Evolutionary conservation across 768 basidiomycete species (phyloP).

Genomic region (Austroboletus eburneus): DNA sequence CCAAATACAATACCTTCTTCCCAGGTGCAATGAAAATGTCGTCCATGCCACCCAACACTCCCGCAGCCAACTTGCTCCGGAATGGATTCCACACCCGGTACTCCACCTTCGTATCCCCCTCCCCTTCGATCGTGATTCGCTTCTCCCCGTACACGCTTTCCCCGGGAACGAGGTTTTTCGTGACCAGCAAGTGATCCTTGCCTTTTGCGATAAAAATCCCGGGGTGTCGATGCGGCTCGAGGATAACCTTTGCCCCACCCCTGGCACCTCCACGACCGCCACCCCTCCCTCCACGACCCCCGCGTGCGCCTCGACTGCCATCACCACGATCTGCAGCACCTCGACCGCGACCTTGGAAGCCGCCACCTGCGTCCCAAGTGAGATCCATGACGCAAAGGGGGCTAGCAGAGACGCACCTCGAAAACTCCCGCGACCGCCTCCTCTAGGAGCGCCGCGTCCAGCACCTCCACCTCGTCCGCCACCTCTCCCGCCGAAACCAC

Average conservation of each 20-base stretch:
- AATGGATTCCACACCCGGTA: constrained; percentile 99
- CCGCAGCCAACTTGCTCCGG: constrained; percentile 93
- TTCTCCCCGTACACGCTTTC: constrained; percentile 99
- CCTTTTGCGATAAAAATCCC: constrained; percentile 97
- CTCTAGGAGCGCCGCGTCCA: constrained; percentile 36
- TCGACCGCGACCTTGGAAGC: constrained; percentile 30
- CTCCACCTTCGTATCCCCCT: constrained; percentile 84
- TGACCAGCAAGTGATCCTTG: constrained; percentile 96
- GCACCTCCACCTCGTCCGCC: constrained; percentile 37
- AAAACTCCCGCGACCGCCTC: constrained; percentile 41
- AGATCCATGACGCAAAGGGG: constrained; percentile 7
- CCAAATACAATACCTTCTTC: constrained; percentile 94
- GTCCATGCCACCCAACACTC: constrained; percentile 93
- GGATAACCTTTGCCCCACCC: constrained; percentile 83
- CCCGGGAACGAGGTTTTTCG: constrained; percentile 95
- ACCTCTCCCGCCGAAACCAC: constrained; percentile 53
- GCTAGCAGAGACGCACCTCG: constrained; percentile 26
- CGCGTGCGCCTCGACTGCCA: constrained; percentile 44
- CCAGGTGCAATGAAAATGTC: constrained; percentile 91
- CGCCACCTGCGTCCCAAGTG: constrained; percentile 17
- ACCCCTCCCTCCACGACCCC: constrained; percentile 46
- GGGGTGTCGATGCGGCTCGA: constrained; percentile 92
- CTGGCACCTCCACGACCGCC: constrained; percentile 68
- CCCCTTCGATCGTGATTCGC: constrained; percentile 80
- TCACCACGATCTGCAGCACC: constrained; percentile 38